Evolutionary conservation across 73 alveolate species (phyloP).

Genomic region (Paramecium primaurelia): DNA sequence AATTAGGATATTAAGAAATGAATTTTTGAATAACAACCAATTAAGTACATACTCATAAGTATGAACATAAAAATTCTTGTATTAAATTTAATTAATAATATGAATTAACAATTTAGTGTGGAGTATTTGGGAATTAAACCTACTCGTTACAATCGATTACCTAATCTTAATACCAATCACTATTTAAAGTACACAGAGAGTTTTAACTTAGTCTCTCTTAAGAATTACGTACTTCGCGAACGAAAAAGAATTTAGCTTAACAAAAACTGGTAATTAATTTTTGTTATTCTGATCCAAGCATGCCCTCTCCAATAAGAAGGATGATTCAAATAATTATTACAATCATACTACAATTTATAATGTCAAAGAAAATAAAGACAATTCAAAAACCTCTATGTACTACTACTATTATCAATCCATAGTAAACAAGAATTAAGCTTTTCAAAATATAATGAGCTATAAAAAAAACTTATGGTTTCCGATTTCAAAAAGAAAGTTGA

Average conservation of each 20-base stretch:
- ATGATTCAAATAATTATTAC: neutral
- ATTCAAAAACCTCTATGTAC: neutral
- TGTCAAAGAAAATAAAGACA: neutral
- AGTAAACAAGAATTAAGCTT: neutral
- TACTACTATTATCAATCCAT: neutral
- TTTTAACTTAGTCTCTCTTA: neutral
- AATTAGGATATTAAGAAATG: neutral
- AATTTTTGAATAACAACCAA: neutral
- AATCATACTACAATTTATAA: neutral
- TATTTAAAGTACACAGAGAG: conserved; percentile 1
- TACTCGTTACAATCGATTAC: neutral
- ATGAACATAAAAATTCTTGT: neutral
- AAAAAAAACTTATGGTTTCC: neutral
- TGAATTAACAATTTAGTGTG: neutral
- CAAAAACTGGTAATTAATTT: neutral
- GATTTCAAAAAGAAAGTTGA: neutral
- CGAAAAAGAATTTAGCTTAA: neutral
- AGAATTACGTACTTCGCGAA: neutral
- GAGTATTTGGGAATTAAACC: neutral
- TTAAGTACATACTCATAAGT: neutral
- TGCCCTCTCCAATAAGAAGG: neutral
- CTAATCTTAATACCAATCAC: neutral
- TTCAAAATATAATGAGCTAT: neutral
- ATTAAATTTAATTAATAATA: neutral
- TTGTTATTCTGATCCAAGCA: neutral